These are phyloP conservation scores for Rhamnella rubrinervis DNA, from an alignment of 331 rosid genomes.

Conservation along the genomic window DNA sequence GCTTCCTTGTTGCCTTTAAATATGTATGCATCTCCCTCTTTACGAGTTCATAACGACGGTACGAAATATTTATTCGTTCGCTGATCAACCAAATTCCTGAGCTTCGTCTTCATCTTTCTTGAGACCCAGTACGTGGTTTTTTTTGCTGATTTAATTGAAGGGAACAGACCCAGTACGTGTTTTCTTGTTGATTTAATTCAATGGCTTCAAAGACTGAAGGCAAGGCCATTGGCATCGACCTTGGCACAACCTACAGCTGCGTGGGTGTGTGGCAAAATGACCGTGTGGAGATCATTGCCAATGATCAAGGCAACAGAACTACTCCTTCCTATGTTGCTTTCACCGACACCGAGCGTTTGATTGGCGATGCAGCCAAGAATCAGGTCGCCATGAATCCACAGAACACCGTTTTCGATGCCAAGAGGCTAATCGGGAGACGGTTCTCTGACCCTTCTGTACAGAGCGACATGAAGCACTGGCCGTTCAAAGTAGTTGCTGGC, in stretches of 20 bases:
- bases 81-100: not conserved
- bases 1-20: not conserved
- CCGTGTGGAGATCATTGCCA: constrained; percentile 60
- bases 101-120: not conserved
- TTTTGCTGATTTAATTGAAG: not conserved
- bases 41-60: not conserved
- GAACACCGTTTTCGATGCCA: constrained; percentile 27
- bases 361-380: constrained; percentile 47
- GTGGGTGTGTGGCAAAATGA: constrained; percentile 62
- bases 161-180: too few species aligned
- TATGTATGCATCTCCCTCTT: not conserved
- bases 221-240: constrained; percentile 50
- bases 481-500: constrained; percentile 23
- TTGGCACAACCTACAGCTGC: constrained; percentile 63
- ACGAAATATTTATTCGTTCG: too few species aligned
- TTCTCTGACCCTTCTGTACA: constrained; percentile 24
- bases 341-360: constrained; percentile 53
- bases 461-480: constrained; percentile 25
- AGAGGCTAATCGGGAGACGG: constrained; percentile 20
- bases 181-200: not conserved
- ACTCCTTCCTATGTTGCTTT: constrained; percentile 33
- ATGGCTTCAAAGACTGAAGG: constrained; percentile 44
- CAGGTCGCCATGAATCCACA: constrained; percentile 28
- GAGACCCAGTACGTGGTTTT: too few species aligned
- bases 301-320: constrained; percentile 49